A percentile compares a stretch with the other conserved stretches of the same genome.
phyloP scores from a whole-genome alignment of 768 basidiomycete species.

The Lentinus brumalis region DNA sequence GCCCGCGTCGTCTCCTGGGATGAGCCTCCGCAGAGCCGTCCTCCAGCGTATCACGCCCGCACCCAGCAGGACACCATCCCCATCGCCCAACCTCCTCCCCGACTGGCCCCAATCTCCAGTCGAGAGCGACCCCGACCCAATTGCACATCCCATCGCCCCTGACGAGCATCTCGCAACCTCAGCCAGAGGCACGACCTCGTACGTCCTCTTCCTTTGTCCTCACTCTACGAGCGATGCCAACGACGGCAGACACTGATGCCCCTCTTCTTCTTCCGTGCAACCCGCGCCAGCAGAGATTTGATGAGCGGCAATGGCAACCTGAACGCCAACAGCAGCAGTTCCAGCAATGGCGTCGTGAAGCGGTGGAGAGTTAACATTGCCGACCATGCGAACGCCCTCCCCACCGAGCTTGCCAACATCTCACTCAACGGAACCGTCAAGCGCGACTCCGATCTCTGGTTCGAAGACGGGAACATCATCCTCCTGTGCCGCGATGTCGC shows the following conservation, averaged over 20 bases:
- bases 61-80: conserved; percentile 18
- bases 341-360: conserved; percentile 15
- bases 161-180: conserved; percentile 17
- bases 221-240: background rate
- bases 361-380: conserved; percentile 20
- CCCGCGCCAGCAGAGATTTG: conserved; percentile 14
- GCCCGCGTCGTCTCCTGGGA: conserved; percentile 1
- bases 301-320: conserved; percentile 12
- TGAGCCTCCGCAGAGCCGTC: conserved; percentile 24
- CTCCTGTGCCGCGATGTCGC: conserved; percentile 13
- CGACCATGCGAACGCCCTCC: conserved; percentile 16
- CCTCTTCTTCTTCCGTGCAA: background rate
- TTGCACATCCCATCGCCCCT: conserved; percentile 3
- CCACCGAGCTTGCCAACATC: conserved; percentile 17
- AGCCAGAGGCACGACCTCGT: conserved; percentile 13
- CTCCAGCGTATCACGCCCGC: conserved; percentile 22
- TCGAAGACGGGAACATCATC: conserved; percentile 27
- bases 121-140: conserved; percentile 10
- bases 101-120: conserved; percentile 20
- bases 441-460: conserved; percentile 24
- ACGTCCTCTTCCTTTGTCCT: conserved; percentile 5
- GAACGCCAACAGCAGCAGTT: no score
- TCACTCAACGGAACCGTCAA: conserved; percentile 17
- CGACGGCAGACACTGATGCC: conserved; percentile 1
- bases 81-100: conserved; percentile 9